Conservation (phyloP, 129 eudicot genomes). For the Centaurea solstitialis region DNA sequence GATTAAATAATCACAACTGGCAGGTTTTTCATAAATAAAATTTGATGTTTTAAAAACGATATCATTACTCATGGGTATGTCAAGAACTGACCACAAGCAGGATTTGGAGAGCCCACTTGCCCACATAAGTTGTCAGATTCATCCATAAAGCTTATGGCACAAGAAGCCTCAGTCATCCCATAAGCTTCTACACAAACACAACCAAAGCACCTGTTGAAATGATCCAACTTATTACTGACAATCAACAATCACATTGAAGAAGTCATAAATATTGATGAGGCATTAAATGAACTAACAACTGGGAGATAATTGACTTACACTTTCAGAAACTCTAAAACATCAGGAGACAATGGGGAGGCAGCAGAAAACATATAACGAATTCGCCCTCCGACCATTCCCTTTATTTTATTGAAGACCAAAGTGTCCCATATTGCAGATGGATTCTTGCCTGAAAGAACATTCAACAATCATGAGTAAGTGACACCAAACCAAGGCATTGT, state of each 20-base stretch:
- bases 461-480: background rate
- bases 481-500: background rate
- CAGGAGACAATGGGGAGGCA: conserved; percentile 68
- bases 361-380: conserved; percentile 64
- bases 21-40: too few species aligned
- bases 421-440: conserved; percentile 65
- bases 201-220: conserved; percentile 54
- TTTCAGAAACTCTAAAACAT: conserved; percentile 58
- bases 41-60: too few species aligned
- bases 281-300: background rate
- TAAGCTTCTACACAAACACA: conserved; percentile 55
- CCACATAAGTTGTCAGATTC: conserved; percentile 46
- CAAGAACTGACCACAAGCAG: conserved; percentile 55
- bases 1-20: too few species aligned
- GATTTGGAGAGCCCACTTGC: conserved; percentile 58
- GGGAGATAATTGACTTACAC: conserved; percentile 42
- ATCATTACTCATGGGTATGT: background rate
- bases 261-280: background rate
- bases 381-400: conserved; percentile 60
- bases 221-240: conserved; percentile 3
- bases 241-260: background rate
- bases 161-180: conserved; percentile 67
- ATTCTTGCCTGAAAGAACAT: conserved; percentile 46
- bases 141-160: conserved; percentile 46
- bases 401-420: conserved; percentile 57